Base-by-base conservation (phyloP, 1,139 yeast genomes). In the Hyphopichia burtonii region DNA sequence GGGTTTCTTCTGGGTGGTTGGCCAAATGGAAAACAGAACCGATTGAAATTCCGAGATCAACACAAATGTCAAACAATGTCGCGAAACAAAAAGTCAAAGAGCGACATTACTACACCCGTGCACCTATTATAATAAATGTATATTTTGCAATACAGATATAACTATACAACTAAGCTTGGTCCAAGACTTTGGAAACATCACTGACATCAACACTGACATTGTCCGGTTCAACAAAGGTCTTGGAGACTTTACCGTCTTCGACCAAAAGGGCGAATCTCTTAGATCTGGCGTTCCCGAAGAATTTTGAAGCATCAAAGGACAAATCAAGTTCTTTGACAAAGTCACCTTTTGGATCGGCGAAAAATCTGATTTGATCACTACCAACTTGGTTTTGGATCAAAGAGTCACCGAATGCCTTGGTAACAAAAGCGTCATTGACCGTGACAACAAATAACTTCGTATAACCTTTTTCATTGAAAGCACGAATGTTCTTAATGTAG, bases 381-480 rank as follows among this genome's bases (percentile, higher is more conserved):
- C 74, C 74, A 30, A 63, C 64, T 5, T 46, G 38, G 38, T 51
- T 52, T 16, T 51, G 51, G 18, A 54, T 43, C 33, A 83, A 61
- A 4, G 62, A 51, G 44, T 79, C 78, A 34, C 77, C 78, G 95
- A 95, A 88, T 0, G 94, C 91, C 54, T 80, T 79, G 56, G 86
- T 80, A 39, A 88, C 96, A 61, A 89, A 89, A 3, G 93, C 78
- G 59, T 89, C 96, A 62, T 90, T 89, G 38, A 88, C 96, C 17
- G 95, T 76, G 37, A 90, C 80, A 37, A 90, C 79, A 53, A 72
- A 81, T 43, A 89, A 64, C 40, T 66, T 58, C 34, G 73, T 66
- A 63, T 80, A 71, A 9, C 96, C 96, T 66, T 86, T 84, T 33
- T 71, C 72, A 46, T 76, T 69, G 58, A 89, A 81, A 20, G 74